Evolutionary conservation across 805 yeast species (phyloP).

Genomic region (Saccharomyces paradoxus): DNA sequence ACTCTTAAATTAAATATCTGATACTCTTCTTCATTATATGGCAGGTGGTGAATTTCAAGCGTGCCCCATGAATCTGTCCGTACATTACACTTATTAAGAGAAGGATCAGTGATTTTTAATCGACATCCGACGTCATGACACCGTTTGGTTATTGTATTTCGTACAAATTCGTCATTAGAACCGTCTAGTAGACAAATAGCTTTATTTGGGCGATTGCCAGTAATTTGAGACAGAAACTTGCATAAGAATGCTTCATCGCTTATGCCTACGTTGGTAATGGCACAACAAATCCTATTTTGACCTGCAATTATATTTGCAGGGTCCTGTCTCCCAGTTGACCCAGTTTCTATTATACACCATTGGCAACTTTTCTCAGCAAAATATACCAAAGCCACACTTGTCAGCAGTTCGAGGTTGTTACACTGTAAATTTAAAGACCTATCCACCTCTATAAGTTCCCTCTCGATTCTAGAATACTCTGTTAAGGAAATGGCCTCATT

Average conservation of each 20-base stretch:
- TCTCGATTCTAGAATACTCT: constrained; percentile 39
- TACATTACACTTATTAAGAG: constrained; percentile 5
- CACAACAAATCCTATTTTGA: constrained; percentile 47
- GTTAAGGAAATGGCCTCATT: constrained; percentile 42
- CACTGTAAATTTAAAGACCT: constrained; percentile 43
- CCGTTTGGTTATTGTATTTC: constrained; percentile 35
- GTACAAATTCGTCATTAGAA: constrained; percentile 43
- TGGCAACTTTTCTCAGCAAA: constrained; percentile 53
- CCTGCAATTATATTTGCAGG: constrained; percentile 65
- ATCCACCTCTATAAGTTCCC: constrained; percentile 36
- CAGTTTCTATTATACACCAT: constrained; percentile 79
- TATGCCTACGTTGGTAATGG: constrained; percentile 70
- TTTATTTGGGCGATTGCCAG: constrained; percentile 77
- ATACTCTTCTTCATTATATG: constrained; percentile 54
- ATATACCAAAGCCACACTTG: constrained; percentile 76
- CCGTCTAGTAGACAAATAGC: constrained; percentile 52
- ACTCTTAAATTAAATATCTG: constrained; percentile 64
- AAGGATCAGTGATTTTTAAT: constrained; percentile 17
- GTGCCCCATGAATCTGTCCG: constrained; percentile 23
- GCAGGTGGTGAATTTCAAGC: constrained; percentile 32
- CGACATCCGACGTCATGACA: constrained; percentile 30
- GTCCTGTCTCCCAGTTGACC: constrained; percentile 80
- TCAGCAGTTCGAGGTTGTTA: constrained; percentile 76
- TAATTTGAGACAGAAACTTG: constrained; percentile 54
- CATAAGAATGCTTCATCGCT: constrained; percentile 80